Conservation (phyloP, 306 rosid species). For the Vigna angularis region DNA sequence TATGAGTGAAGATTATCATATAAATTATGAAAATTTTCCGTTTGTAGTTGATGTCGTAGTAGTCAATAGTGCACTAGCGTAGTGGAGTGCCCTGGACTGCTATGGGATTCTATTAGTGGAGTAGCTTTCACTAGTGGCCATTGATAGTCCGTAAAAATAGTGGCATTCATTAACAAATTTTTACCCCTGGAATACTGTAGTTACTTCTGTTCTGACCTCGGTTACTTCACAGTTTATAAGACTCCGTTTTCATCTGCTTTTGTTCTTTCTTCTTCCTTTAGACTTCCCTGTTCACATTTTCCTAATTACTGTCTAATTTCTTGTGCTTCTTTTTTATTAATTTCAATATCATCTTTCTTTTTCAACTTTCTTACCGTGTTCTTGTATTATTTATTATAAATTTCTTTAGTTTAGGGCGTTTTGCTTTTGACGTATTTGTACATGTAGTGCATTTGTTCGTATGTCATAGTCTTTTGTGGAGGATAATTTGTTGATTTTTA, state of each 20-base stretch:
- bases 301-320: background rate
- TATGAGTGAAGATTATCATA: background rate
- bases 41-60: constrained; percentile 12
- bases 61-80: background rate
- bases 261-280: background rate
- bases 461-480: too few relatives aligned
- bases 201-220: background rate
- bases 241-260: background rate
- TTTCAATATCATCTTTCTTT: background rate
- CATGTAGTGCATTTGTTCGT: background rate
- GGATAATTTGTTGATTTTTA: too few relatives aligned
- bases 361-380: background rate
- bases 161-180: background rate
- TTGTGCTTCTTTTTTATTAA: background rate
- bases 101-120: background rate
- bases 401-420: background rate
- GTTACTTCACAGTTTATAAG: background rate
- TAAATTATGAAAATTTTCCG: background rate
- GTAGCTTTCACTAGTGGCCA: background rate
- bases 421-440: background rate
- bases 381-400: background rate
- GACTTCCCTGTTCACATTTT: background rate
- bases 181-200: background rate
- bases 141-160: background rate
- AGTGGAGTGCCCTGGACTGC: background rate